Evolutionary conservation across 106 monocot species (phyloP).

Genomic region (Dendrobium huoshanense): DNA sequence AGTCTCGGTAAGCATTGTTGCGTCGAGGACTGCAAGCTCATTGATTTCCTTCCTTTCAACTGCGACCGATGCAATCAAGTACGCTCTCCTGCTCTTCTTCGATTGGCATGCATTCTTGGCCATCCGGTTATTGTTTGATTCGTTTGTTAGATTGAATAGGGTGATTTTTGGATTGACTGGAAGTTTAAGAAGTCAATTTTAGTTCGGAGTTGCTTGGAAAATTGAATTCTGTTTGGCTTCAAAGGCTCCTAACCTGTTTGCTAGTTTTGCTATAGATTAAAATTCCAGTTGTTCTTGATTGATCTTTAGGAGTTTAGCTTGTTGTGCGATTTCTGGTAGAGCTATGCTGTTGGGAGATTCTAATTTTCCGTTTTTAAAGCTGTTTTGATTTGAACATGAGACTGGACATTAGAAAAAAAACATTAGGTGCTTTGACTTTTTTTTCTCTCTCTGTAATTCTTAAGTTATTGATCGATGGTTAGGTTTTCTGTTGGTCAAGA

Average conservation of each 20-base stretch:
- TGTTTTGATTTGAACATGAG: not conserved
- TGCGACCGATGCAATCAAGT: slow-evolving; percentile 9
- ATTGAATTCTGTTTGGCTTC: no score
- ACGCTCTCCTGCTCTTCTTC: not conserved
- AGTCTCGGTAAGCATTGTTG: not conserved
- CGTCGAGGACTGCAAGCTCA: slow-evolving; percentile 9
- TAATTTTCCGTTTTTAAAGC: not conserved
- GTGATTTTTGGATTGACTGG: not conserved
- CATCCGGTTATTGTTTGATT: not conserved
- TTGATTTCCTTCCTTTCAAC: slow-evolving; percentile 8
- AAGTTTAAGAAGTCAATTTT: no score
- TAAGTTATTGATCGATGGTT: not conserved
- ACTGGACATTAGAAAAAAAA: no score
- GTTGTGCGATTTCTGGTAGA: no score
- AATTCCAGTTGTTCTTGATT: not conserved
- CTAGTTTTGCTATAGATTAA: not conserved
- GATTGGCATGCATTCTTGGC: not conserved
- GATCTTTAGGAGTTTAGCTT: not conserved
- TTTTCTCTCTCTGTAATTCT: not conserved
- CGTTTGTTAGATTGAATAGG: not conserved
- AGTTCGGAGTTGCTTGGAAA: no score
- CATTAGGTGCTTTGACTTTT: no score
- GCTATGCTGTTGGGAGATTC: no score
- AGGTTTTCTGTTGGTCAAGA: not conserved
- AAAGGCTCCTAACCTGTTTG: no score